Base-by-base conservation (phyloP, 148 eudicot species). In the Chenopodium berlandieri region DNA sequence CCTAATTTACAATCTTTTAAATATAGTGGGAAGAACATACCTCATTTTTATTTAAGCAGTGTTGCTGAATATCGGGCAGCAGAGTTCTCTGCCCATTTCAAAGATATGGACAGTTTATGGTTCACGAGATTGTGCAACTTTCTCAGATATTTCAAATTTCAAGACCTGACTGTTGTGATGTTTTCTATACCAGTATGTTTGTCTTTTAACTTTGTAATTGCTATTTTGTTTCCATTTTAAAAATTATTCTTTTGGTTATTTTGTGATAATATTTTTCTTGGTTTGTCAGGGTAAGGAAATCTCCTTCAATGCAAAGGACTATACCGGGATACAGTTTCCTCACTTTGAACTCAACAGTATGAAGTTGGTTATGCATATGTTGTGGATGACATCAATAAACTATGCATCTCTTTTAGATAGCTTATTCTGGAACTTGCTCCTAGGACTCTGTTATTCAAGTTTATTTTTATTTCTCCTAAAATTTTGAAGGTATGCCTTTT, bases 391-490 rank as follows among this genome's bases (percentile, higher is more conserved):
- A 54, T 27, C 58, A 25, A 56, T 14, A 8, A 68, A 56, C 47
- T 82, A 69, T 82, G 79, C 60, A 52, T 69, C 65, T 44, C 62
- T 82, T 76, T 82, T 76, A 64, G 75, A 82, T 82, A 60, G 30
- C 74, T 82, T 82, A 37, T 56, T 82, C 73, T 58, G 79, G 68
- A 76, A 25, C 46, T 16, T 76, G 12, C 80, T 16, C 84, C 84
- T 2, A 58, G 37, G 40, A 69, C 63, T 37, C 70, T 82, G 22
- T 75, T 7, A 34, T 37, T 82, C 17, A 47, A 82, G 23, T 79
- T 82, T 20, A 69, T 76, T 69, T 52, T 34, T 76, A 12, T 23
- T 68, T 34, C 76, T 20, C 58, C 80, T 56, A 12, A 22, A 68
- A 19, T 75, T 76, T 64, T 82, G 22, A 75, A 82, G 84, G 84